phyloP scores from a whole-genome alignment of 2,329 filamentous ascomycete genomes.

The Sporothrix euskadiensis region DNA sequence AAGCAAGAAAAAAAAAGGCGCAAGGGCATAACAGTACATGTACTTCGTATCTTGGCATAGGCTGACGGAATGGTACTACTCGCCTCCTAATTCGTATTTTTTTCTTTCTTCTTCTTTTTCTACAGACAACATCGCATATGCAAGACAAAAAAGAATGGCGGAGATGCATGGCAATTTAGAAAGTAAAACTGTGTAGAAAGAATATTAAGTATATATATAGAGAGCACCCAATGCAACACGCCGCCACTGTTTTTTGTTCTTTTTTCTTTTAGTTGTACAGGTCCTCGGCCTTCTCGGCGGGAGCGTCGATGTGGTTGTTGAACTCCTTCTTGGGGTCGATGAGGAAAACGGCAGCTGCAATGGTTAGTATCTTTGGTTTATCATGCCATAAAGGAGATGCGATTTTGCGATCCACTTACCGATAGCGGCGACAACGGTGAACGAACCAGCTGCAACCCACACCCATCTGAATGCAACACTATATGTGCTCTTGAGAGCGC shows the following conservation, averaged over 20 bases:
- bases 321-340: constrained; percentile 42
- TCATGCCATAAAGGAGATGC: neutral
- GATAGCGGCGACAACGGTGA: constrained; percentile 26
- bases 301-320: constrained; percentile 43
- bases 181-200: neutral
- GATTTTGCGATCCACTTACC: neutral
- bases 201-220: neutral
- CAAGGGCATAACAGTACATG: too few relatives aligned
- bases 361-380: neutral
- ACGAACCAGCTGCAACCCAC: constrained; percentile 26
- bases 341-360: constrained; percentile 35
- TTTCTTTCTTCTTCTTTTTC: too few relatives aligned
- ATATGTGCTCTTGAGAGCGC: constrained; percentile 22
- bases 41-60: too few relatives aligned
- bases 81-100: too few relatives aligned
- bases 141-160: neutral
- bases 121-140: too few relatives aligned
- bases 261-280: constrained; percentile 3
- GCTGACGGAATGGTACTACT: too few relatives aligned
- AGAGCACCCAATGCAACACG: too few relatives aligned
- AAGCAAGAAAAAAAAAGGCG: too few relatives aligned
- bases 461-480: constrained; percentile 26
- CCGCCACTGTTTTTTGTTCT: too few relatives aligned
- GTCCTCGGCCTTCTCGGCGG: constrained; percentile 37
- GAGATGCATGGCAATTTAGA: neutral